Evolutionary conservation across 1,139 yeast species (phyloP).

Genomic region (Diutina siamensis): DNA sequence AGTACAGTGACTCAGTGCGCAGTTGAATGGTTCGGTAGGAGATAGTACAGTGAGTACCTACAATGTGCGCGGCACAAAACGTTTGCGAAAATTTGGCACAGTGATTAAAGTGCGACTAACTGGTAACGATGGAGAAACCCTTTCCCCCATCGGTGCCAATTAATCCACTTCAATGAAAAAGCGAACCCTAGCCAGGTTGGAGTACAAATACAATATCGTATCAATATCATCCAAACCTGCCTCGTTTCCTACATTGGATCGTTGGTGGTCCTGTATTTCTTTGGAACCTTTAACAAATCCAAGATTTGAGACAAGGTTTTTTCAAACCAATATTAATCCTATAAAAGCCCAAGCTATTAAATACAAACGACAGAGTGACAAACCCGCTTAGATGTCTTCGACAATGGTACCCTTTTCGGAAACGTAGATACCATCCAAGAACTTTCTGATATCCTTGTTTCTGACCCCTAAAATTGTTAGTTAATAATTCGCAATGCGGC

Average conservation of each 20-base stretch:
- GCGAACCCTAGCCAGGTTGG: too few species aligned
- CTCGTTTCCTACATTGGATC: conserved; percentile 22
- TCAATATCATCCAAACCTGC: conserved; percentile 1
- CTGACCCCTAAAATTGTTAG: conserved; percentile 40
- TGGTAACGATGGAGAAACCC: neutral
- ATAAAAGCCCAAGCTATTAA: conserved; percentile 10
- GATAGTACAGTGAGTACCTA: too few species aligned
- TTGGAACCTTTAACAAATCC: conserved; percentile 46
- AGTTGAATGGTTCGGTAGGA: too few species aligned
- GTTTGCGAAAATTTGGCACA: too few species aligned
- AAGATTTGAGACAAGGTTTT: conserved; percentile 26
- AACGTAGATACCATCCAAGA: conserved; percentile 99
- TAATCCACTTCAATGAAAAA: too few species aligned
- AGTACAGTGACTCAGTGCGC: too few species aligned
- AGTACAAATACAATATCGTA: too few species aligned
- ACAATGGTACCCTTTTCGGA: conserved; percentile 89
- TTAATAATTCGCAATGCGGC: neutral
- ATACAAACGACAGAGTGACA: neutral
- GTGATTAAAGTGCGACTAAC: too few species aligned
- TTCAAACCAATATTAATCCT: conserved; percentile 19
- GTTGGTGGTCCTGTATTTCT: conserved; percentile 50
- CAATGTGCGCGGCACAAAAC: too few species aligned
- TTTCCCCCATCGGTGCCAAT: neutral
- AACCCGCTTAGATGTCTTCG: conserved; percentile 37
- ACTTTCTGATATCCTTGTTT: conserved; percentile 99